phyloP scores from a whole-genome alignment of 441 rosid species.

The Raphanus hybrid region DNA sequence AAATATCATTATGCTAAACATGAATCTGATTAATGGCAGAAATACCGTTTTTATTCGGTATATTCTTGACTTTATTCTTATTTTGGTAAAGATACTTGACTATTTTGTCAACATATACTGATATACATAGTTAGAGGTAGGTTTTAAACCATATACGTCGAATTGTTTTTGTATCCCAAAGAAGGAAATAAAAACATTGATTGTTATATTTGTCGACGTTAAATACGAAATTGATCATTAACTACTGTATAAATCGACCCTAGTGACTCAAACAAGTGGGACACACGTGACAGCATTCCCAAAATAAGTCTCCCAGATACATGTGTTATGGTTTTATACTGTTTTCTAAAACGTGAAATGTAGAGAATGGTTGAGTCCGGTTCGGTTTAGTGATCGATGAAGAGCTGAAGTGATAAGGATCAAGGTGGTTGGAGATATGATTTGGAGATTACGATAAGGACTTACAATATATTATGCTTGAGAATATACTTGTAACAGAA shows the following conservation, averaged over 20 bases:
- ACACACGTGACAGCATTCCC: not conserved
- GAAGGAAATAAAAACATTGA: constrained; percentile 1
- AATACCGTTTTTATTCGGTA: constrained; percentile 2
- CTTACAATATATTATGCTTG: no score
- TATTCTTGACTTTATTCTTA: not conserved
- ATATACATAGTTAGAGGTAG: not conserved
- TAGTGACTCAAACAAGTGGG: not conserved
- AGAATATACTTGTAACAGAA: no score
- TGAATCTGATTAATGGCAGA: not conserved
- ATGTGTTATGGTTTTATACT: not conserved
- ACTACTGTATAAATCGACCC: not conserved
- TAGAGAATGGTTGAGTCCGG: no score
- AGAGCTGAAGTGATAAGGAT: no score
- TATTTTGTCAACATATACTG: not conserved
- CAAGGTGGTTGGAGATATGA: no score
- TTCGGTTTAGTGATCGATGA: no score
- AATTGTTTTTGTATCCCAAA: not conserved
- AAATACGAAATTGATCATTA: not conserved
- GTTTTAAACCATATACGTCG: not conserved
- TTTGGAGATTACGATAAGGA: no score
- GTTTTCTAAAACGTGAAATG: no score
- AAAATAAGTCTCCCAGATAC: not conserved
- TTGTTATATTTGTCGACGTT: not conserved
- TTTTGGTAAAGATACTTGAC: not conserved
- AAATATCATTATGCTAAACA: not conserved